These are phyloP conservation scores for Tetrapisispora nanseiensis DNA, from an alignment of 805 yeast species.

Conservation along the genomic window DNA sequence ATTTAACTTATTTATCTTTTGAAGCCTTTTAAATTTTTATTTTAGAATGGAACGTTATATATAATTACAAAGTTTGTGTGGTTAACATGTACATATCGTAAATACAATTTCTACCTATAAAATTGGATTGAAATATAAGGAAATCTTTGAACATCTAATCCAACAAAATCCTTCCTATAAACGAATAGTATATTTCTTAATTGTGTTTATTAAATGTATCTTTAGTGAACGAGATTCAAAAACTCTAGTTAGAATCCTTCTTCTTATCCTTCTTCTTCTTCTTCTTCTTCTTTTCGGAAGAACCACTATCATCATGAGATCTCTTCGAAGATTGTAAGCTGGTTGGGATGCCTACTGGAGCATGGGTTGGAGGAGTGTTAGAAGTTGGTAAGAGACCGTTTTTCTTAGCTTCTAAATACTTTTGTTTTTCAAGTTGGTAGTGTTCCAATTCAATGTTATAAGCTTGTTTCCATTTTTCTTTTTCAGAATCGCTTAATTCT, in stretches of 20 bases:
- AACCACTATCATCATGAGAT: conserved; percentile 28
- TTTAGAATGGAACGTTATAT: no score
- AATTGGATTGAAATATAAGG: no score
- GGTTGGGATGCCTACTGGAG: conserved; percentile 35
- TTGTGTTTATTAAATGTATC: neutral
- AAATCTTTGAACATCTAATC: no score
- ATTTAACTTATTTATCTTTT: no score
- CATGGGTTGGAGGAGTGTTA: conserved; percentile 28
- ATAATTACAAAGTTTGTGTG: no score
- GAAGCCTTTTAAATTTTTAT: no score
- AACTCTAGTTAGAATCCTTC: conserved; percentile 1
- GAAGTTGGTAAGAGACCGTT: conserved; percentile 27
- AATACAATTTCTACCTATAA: no score
- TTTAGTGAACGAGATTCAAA: neutral
- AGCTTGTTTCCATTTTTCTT: conserved; percentile 58
- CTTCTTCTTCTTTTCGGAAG: conserved; percentile 35
- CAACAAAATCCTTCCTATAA: neutral
- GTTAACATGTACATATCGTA: no score
- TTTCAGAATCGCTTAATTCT: conserved; percentile 56
- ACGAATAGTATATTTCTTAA: neutral
- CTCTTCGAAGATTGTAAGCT: conserved; percentile 30
- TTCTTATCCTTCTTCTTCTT: conserved; percentile 41
- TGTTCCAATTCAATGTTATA: conserved; percentile 35
- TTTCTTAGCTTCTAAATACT: conserved; percentile 38
- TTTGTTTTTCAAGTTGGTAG: conserved; percentile 38